phyloP scores from a whole-genome alignment of 192 early-diverging fungal species.

The Mortierella claussenii region DNA sequence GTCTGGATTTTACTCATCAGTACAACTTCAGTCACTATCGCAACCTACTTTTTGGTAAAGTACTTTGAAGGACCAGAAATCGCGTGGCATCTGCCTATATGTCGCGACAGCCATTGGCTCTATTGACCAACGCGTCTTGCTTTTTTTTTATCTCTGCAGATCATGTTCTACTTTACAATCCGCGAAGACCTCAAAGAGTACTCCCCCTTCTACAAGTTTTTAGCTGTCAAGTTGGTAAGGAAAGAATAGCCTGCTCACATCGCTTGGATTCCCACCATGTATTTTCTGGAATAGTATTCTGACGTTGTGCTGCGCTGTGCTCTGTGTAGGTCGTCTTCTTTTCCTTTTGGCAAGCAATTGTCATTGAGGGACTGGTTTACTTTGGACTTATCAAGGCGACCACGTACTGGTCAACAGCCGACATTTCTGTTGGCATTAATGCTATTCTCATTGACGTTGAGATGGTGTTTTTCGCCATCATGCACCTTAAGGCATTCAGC shows the following conservation, averaged over 20 bases:
- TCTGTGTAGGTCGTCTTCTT: constrained; percentile 57
- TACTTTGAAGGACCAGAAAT: background rate
- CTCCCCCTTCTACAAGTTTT: constrained; percentile 51
- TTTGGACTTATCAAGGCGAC: constrained; percentile 47
- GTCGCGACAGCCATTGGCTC: too few species aligned
- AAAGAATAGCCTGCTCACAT: background rate
- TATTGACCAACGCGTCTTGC: background rate
- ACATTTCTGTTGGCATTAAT: constrained; percentile 44
- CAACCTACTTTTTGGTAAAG: constrained; percentile 74
- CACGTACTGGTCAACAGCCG: constrained; percentile 41
- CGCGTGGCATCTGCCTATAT: background rate
- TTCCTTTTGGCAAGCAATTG: constrained; percentile 51
- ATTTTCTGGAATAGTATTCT: too few species aligned
- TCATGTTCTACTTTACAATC: constrained; percentile 55
- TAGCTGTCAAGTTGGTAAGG: constrained; percentile 49
- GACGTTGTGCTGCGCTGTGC: too few species aligned
- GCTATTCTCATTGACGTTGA: constrained; percentile 51
- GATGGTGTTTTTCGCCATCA: constrained; percentile 52
- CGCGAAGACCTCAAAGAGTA: constrained; percentile 41
- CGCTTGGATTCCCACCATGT: too few species aligned
- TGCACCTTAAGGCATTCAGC: constrained; percentile 49
- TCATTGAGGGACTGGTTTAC: constrained; percentile 46
- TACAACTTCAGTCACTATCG: constrained; percentile 67
- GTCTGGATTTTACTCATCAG: constrained; percentile 70
- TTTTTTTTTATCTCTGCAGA: constrained; percentile 23